Percentiles rank a stretch among this genome's conserved stretches.
Conservation (phyloP, 108 stramenopile species). For the Cyclotella baltica region DNA sequence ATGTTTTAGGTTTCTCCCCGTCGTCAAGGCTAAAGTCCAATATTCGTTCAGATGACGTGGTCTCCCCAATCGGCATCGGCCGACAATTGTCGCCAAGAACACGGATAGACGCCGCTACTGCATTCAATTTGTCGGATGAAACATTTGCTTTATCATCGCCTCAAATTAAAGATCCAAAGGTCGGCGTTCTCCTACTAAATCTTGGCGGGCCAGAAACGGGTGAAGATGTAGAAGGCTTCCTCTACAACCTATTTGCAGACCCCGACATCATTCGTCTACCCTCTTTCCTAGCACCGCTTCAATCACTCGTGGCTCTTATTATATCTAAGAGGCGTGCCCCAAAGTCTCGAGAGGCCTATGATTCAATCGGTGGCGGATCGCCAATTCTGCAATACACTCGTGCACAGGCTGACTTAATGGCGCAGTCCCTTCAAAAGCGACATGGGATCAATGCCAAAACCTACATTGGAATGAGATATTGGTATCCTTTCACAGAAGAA, state of each 20-base stretch:
- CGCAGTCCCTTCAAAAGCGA: constrained; percentile 59
- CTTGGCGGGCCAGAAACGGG: constrained; percentile 94
- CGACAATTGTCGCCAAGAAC: not conserved
- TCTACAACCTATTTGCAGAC: constrained; percentile 98
- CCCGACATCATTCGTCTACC: constrained; percentile 98
- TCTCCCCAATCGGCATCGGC: not conserved
- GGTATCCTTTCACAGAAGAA: constrained; percentile 97
- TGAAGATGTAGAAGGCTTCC: constrained; percentile 93
- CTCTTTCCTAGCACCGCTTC: constrained; percentile 76
- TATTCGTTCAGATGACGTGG: not conserved
- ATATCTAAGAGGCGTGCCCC: constrained; percentile 94
- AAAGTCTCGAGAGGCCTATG: constrained; percentile 93
- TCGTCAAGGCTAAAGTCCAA: not conserved
- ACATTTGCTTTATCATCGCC: constrained; percentile 3
- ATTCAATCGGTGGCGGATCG: constrained; percentile 96
- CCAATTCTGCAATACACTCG: constrained; percentile 94
- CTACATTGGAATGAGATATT: constrained; percentile 99
- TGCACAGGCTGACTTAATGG: constrained; percentile 84
- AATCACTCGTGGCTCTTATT: constrained; percentile 79
- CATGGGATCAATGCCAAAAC: constrained; percentile 82
- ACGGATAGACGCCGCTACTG: constrained; percentile 34
- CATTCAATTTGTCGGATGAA: constrained; percentile 27
- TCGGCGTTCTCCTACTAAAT: constrained; percentile 94
- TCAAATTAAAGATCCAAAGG: constrained; percentile 49
- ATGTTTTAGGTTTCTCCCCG: too few relatives aligned